Base-by-base conservation (phyloP, 148 eudicot genomes). In the Vaccinium vitisidaea region DNA sequence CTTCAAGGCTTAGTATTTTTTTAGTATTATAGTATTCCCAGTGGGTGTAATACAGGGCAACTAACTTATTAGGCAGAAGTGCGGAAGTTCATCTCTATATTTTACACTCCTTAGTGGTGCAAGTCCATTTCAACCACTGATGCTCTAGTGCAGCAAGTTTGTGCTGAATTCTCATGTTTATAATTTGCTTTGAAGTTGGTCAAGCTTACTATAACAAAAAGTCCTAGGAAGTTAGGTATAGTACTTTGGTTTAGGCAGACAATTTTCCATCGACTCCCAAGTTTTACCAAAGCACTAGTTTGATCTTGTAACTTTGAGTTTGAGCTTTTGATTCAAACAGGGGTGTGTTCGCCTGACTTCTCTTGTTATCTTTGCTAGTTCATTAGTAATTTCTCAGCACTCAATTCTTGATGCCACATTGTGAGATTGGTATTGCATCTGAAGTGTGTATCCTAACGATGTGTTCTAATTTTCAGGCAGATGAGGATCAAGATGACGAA, bases 401-500 rank as follows among this genome's bases (percentile, higher is more conserved):
- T 36, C 49, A 73, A 39, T 73, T 73, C 49, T 79, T 79, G 59
- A 70, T 85, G 25, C 49, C 6, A 8, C 70, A 43, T 8, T 7
- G 52, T 11, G 61, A 49, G 32, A 59, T 81, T 19, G 55, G 63
- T 55, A 27, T 54, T 67, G 67, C 49, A 63, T 80, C 25, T 63
- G 16, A 50, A 80, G 58, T 80, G 54, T 19, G 49, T 50, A 50
- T 54, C 79, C 61, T 63, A 32, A 43, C 7, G 12, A 6, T 67
- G 79, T 49, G 79, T 49, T 83, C 76, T 80, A 23, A 53, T 74
- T 82, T 90, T 71, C 86, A 96, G 98, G 93, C 90, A 36, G 98
- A 95, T 84, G 98, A 96, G 86, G 98, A 96, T 87, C 91, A 92
- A 83, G 94, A 90, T 78, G 92, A 89, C 84, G 90, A 89, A 85